phyloP scores from a whole-genome alignment of 345 rosid genomes.

The Abelmoschus esculentus region DNA sequence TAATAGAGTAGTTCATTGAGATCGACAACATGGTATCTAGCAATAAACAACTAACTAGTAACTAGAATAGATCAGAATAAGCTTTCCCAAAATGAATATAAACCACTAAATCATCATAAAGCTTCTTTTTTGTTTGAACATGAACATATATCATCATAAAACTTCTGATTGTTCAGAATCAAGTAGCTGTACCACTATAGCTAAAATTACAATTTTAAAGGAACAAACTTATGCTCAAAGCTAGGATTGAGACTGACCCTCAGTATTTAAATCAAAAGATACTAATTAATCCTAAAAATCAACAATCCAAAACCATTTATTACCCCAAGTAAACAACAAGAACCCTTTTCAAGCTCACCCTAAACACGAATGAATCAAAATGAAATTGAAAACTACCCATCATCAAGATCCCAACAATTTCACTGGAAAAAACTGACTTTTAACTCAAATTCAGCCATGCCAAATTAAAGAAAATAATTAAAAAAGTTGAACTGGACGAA shows the following conservation, averaged over 20 bases:
- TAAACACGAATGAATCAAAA: neutral
- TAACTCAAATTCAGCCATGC: neutral
- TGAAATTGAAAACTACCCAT: neutral
- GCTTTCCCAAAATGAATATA: neutral
- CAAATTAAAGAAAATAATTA: neutral
- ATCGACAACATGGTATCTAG: neutral
- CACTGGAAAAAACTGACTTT: neutral
- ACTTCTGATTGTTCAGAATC: neutral
- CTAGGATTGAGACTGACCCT: neutral
- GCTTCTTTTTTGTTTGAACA: no score
- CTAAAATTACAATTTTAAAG: neutral
- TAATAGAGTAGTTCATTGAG: neutral
- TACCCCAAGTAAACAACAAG: neutral
- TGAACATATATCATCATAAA: no score
- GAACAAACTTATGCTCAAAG: neutral
- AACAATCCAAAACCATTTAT: neutral
- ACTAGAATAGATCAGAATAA: neutral
- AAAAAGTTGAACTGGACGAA: slow-evolving; percentile 14
- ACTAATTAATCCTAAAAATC: neutral
- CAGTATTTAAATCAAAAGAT: neutral
- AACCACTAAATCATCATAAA: neutral
- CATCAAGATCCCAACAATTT: neutral
- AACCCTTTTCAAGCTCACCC: neutral
- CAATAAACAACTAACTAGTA: neutral
- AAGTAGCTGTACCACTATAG: neutral